A percentile compares a stretch with the other conserved stretches of the same genome.
Evolutionary conservation across 2,329 filamentous ascomycete genomes (phyloP).

Genomic region (Aciculosporium take): DNA sequence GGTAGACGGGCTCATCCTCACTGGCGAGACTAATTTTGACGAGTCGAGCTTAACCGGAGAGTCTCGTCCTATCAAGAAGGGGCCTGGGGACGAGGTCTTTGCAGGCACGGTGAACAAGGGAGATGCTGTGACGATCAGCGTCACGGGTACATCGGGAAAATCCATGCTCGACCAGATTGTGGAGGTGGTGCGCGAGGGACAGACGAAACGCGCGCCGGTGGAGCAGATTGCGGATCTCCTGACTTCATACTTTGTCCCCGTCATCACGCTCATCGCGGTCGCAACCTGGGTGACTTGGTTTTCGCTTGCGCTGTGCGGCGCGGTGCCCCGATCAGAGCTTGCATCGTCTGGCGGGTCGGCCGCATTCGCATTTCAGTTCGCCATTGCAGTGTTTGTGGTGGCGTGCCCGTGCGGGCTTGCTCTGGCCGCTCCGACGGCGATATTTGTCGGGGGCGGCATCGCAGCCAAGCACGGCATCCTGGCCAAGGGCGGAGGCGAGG

Average conservation of each 20-base stretch:
- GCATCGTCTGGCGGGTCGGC: slow-evolving; percentile 49
- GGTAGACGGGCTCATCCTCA: slow-evolving; percentile 57
- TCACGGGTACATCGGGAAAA: slow-evolving; percentile 50
- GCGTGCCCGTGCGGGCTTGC: slow-evolving; percentile 76
- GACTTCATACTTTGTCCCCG: slow-evolving; percentile 64
- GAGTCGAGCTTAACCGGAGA: slow-evolving; percentile 83
- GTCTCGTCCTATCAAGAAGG: slow-evolving; percentile 52
- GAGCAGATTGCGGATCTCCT: slow-evolving; percentile 60
- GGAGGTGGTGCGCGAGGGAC: slow-evolving; percentile 60
- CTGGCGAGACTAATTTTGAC: slow-evolving; percentile 58
- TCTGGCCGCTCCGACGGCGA: slow-evolving; percentile 71
- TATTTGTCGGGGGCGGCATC: slow-evolving; percentile 69
- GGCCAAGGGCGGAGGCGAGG: slow-evolving; percentile 72
- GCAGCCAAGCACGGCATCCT: slow-evolving; percentile 70
- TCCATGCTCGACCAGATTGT: slow-evolving; percentile 76
- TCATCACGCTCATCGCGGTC: slow-evolving; percentile 55
- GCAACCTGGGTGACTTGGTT: slow-evolving; percentile 62
- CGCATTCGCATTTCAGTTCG: slow-evolving; percentile 65
- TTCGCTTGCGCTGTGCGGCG: slow-evolving; percentile 42
- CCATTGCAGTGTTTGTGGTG: slow-evolving; percentile 76
- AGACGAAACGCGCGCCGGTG: slow-evolving; percentile 60
- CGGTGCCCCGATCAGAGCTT: slow-evolving; percentile 41
- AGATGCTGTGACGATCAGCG: slow-evolving; percentile 43
- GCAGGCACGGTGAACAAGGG: slow-evolving; percentile 64
- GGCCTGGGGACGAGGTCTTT: slow-evolving; percentile 47